Percentiles rank a stretch among this genome's conserved stretches.
Evolutionary conservation across 2,329 filamentous ascomycete genomes (phyloP).

Genomic region (Apiospora phragmitis): DNA sequence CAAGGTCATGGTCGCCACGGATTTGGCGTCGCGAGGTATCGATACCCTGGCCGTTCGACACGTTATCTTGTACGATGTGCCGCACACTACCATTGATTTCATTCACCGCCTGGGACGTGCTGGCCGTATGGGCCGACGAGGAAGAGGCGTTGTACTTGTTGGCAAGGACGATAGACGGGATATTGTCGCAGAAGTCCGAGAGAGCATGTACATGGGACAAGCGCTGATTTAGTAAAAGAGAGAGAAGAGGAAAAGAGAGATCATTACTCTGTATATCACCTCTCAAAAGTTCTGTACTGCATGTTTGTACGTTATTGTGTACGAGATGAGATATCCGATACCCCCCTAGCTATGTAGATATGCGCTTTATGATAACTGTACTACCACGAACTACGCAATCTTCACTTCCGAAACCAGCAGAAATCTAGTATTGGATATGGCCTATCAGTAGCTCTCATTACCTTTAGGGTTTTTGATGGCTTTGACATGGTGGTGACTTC

Average conservation of each 20-base stretch:
- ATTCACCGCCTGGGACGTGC: constrained; percentile 93
- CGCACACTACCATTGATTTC: constrained; percentile 96
- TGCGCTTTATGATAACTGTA: neutral
- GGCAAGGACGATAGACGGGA: constrained; percentile 88
- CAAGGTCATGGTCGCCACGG: constrained; percentile 91
- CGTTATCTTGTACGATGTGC: constrained; percentile 95
- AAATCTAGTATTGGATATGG: neutral
- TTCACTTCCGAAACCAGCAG: neutral
- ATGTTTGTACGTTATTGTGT: constrained; percentile 3
- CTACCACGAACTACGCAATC: neutral
- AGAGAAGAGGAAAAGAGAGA: neutral
- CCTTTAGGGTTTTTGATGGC: neutral
- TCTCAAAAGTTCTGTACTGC: neutral
- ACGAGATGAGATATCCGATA: constrained; percentile 6
- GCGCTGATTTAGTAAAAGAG: constrained; percentile 61
- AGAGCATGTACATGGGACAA: constrained; percentile 83
- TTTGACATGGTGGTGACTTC: neutral
- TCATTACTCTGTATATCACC: neutral
- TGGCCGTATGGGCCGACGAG: constrained; percentile 88
- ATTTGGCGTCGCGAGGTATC: constrained; percentile 88
- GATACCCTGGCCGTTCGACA: constrained; percentile 90
- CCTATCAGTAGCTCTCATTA: neutral
- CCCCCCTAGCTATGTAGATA: neutral
- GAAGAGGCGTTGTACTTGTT: constrained; percentile 85
- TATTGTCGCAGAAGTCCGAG: constrained; percentile 86